phyloP scores from a whole-genome alignment of 2,329 filamentous ascomycete species.

The Ramularia collo-cygni region DNA sequence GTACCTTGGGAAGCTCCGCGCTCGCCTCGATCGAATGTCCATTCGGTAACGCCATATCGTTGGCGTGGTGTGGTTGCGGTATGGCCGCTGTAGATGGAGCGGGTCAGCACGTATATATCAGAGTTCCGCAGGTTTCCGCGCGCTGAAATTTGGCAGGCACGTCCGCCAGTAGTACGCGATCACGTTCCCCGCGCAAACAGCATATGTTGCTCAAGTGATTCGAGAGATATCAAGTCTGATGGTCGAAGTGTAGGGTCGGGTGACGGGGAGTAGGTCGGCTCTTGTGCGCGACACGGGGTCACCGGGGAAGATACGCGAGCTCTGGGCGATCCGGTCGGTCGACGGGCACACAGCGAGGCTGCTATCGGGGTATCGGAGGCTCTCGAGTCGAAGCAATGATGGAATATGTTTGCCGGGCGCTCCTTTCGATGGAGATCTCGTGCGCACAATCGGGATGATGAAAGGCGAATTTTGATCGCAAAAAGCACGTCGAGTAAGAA shows the following conservation, averaged over 20 bases:
- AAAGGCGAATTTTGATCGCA: constrained; percentile 7
- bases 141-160: constrained; percentile 27
- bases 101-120: constrained; percentile 36
- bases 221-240: constrained; percentile 34
- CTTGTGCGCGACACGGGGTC: constrained; percentile 12
- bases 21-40: constrained; percentile 55
- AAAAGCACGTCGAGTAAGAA: constrained; percentile 26
- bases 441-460: constrained; percentile 13
- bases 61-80: constrained; percentile 47
- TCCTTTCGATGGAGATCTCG: constrained; percentile 21
- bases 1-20: constrained; percentile 39
- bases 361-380: constrained; percentile 17
- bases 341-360: constrained; percentile 5
- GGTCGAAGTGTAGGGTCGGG: constrained; percentile 27
- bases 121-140: constrained; percentile 21
- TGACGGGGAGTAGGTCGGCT: constrained; percentile 23
- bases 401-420: constrained; percentile 23
- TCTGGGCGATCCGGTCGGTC: constrained; percentile 13
- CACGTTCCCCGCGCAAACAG: constrained; percentile 31
- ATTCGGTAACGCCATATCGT: constrained; percentile 55
- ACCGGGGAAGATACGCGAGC: constrained; percentile 12
- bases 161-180: constrained; percentile 36
- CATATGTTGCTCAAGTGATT: constrained; percentile 19
- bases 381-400: constrained; percentile 16
- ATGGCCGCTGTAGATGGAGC: constrained; percentile 47